phyloP scores from a whole-genome alignment of 345 rosid species.

The Salix arbutifolia region DNA sequence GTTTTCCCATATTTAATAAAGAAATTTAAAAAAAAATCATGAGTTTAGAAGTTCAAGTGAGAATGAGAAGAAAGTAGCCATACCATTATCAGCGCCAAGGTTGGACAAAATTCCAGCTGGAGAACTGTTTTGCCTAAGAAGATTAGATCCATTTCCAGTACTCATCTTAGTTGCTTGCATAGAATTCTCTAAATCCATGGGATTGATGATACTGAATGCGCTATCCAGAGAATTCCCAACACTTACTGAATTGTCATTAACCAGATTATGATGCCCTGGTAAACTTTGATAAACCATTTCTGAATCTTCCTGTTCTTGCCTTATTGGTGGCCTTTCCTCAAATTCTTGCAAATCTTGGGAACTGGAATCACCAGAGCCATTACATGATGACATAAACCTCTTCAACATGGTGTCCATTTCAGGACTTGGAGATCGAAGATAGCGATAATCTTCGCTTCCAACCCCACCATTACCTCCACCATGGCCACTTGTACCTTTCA shows the following conservation, averaged over 20 bases:
- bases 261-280: conserved; percentile 4
- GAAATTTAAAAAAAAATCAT: conserved; percentile 1
- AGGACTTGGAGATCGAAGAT: conserved; percentile 37
- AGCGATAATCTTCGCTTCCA: conserved; percentile 27
- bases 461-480: conserved; percentile 6
- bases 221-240: conserved; percentile 12
- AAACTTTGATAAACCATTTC: conserved; percentile 24
- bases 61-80: not conserved
- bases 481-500: not conserved
- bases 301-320: conserved; percentile 37
- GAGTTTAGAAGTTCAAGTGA: not conserved
- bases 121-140: conserved; percentile 46
- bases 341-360: conserved; percentile 32
- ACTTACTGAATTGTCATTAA: conserved; percentile 13
- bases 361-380: conserved; percentile 29
- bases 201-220: conserved; percentile 15
- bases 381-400: conserved; percentile 23
- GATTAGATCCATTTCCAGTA: conserved; percentile 33
- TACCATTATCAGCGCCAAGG: conserved; percentile 45
- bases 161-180: conserved; percentile 23
- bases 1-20: not conserved
- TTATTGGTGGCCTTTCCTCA: conserved; percentile 30
- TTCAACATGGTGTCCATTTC: conserved; percentile 41
- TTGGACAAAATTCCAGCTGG: conserved; percentile 52
- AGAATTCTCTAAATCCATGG: conserved; percentile 27